Base-by-base conservation (phyloP, 306 rosid genomes). In the Prinsepia uniflora region DNA sequence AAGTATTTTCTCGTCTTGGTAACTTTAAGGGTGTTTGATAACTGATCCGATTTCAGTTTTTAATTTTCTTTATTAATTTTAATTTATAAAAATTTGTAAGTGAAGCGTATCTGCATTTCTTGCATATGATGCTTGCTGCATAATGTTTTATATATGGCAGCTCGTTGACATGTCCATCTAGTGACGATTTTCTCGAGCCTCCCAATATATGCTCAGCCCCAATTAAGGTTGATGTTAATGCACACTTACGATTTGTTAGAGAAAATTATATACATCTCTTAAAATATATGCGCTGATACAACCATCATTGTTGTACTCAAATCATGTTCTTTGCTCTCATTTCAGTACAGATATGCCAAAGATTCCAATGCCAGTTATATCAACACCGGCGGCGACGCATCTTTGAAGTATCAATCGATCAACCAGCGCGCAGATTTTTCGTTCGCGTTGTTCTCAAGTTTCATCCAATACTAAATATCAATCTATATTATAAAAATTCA, bases 391-490 rank as follows among this genome's bases (percentile, higher is more conserved):
- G 96, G 98, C 64, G 84, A 86, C 67, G 75, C 90, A 42, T 68
- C 77, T 65, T 65, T 92, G 78, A 83, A 65, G 56, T 87, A 88
- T 76, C 83, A 76, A 67, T 65, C 90, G 81, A 90, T 92, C 75
- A 92, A 92, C 77, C 98, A 92, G 68, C 92, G 98, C 2, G 86
- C 89, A 34, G 96, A 90, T 78, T 90, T 90, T 81, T 90, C 96
- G 34, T 88, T 92, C 46, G 98, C 86, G 2, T 82, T 92, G 68
- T 90, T 92, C 79, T 81, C 96, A 5, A 90, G 96, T 10, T 13
- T 45, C 71, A 30, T 17, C 1, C n/a, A 19, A 46, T 24, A 24
- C 30, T 24, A 24, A 24, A 24, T 24, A 24, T 24, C 30, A 2
- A 24, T 24, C 30, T 0, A 24, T 24, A 24, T 24, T 24, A 24